These are phyloP conservation scores for Fusarium dlaminii DNA, from an alignment of 2,329 filamentous ascomycete genomes.

Conservation along the genomic window DNA sequence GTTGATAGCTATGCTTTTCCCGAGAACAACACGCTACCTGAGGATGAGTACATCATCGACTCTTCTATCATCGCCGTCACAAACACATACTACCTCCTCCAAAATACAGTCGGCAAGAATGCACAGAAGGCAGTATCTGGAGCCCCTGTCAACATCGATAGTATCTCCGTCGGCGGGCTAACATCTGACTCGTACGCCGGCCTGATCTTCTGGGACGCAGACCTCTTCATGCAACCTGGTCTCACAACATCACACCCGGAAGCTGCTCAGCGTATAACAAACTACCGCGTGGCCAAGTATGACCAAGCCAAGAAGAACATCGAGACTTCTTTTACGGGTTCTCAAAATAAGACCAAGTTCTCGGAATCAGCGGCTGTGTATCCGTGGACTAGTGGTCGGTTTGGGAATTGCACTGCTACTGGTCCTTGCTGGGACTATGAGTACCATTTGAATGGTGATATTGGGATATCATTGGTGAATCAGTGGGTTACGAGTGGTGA, in stretches of 20 bases:
- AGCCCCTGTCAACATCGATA: neutral
- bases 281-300: neutral
- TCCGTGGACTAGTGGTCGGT: neutral
- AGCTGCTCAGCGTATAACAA: neutral
- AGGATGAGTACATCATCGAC: neutral
- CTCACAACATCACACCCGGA: neutral
- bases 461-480: neutral
- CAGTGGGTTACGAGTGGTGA: slow-evolving; percentile 5
- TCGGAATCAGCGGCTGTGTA: neutral
- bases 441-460: neutral
- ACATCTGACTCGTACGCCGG: slow-evolving; percentile 6
- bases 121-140: neutral
- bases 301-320: neutral
- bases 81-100: neutral
- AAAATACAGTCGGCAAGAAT: slow-evolving; percentile 1
- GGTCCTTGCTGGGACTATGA: slow-evolving; percentile 10
- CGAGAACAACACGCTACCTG: neutral
- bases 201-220: neutral
- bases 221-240: slow-evolving; percentile 7
- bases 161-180: neutral
- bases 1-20: neutral
- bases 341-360: neutral
- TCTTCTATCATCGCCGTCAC: neutral
- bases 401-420: neutral
- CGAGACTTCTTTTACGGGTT: neutral